Conservation (phyloP, 2,329 filamentous ascomycete genomes). For the Plectosphaerella cucumerina region DNA sequence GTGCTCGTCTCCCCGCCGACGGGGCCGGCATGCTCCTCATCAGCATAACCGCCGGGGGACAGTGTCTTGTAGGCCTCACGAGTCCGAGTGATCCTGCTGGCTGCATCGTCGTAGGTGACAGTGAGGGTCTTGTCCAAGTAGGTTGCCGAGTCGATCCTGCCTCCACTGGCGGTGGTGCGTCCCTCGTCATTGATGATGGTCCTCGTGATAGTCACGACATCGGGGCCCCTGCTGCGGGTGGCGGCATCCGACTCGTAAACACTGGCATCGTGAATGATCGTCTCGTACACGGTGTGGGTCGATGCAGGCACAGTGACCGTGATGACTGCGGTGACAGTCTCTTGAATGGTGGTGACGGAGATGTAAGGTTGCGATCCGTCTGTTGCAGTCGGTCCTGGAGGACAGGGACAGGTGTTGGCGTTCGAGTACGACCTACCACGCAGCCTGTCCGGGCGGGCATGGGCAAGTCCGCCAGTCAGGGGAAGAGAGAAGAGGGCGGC, state of each 20-base stretch:
- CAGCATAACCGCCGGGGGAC: neutral
- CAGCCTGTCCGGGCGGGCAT: slow-evolving; percentile 7
- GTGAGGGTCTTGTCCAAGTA: slow-evolving; percentile 10
- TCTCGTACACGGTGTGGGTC: slow-evolving; percentile 18
- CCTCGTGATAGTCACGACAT: slow-evolving; percentile 11
- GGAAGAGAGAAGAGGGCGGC: neutral
- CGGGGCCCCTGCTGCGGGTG: neutral
- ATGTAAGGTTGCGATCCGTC: too few species aligned
- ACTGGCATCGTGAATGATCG: slow-evolving; percentile 2
- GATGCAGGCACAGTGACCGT: slow-evolving; percentile 16
- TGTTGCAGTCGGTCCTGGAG: neutral
- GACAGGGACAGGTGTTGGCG: slow-evolving; percentile 10
- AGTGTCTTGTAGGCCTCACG: neutral
- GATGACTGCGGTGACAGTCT: slow-evolving; percentile 21
- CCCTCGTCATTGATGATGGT: slow-evolving; percentile 16
- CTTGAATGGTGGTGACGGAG: slow-evolving; percentile 10
- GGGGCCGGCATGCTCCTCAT: neutral
- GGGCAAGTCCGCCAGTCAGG: neutral
- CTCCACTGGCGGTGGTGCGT: slow-evolving; percentile 8
- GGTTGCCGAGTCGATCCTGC: too few species aligned
- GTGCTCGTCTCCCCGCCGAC: too few species aligned
- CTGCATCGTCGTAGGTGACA: slow-evolving; percentile 2
- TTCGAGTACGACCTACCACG: slow-evolving; percentile 7
- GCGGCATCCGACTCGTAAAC: neutral
- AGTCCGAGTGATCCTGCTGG: neutral